A percentile compares a stretch with the other conserved stretches of the same genome.
phyloP scores from a whole-genome alignment of 2,329 filamentous ascomycete genomes.

The Alternaria conjuncta region DNA sequence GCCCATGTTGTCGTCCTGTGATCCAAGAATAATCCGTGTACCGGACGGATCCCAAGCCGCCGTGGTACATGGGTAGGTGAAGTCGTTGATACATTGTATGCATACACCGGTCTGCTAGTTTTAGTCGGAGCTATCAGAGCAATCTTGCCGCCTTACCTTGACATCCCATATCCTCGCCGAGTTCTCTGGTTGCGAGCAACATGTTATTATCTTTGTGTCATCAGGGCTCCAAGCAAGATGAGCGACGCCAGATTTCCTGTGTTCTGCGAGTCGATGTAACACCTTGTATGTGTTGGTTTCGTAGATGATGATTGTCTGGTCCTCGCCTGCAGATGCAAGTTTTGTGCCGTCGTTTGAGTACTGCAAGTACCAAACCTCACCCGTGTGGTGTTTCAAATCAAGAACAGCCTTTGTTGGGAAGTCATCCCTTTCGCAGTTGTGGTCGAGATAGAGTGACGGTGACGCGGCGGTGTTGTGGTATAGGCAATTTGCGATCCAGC shows the following conservation, averaged over 20 bases:
- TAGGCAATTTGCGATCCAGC: slow-evolving; percentile 81
- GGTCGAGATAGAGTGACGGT: slow-evolving; percentile 88
- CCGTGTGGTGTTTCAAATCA: slow-evolving; percentile 74
- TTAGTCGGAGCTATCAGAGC: slow-evolving; percentile 9
- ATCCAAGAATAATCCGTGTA: slow-evolving; percentile 74
- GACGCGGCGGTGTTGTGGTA: slow-evolving; percentile 84
- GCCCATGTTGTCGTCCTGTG: slow-evolving; percentile 47
- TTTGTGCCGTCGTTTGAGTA: slow-evolving; percentile 88
- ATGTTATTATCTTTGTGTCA: slow-evolving; percentile 83
- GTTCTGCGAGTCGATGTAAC: slow-evolving; percentile 67
- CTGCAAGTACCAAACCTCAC: slow-evolving; percentile 89
- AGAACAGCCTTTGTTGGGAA: slow-evolving; percentile 77
- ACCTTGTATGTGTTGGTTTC: slow-evolving; percentile 74
- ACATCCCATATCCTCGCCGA: slow-evolving; percentile 77
- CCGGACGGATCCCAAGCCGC: slow-evolving; percentile 89
- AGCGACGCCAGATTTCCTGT: slow-evolving; percentile 73
- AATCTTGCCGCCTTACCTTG: slow-evolving; percentile 28
- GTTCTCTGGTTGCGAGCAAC: slow-evolving; percentile 69
- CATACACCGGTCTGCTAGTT: slow-evolving; percentile 54
- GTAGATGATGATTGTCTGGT: slow-evolving; percentile 80
- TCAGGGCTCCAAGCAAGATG: slow-evolving; percentile 93
- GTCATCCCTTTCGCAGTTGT: slow-evolving; percentile 77
- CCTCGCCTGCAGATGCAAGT: slow-evolving; percentile 81
- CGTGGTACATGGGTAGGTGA: slow-evolving; percentile 83
- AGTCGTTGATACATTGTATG: slow-evolving; percentile 67